Conservation (phyloP, 768 basidiomycete species). For the Megacollybia marginata region DNA sequence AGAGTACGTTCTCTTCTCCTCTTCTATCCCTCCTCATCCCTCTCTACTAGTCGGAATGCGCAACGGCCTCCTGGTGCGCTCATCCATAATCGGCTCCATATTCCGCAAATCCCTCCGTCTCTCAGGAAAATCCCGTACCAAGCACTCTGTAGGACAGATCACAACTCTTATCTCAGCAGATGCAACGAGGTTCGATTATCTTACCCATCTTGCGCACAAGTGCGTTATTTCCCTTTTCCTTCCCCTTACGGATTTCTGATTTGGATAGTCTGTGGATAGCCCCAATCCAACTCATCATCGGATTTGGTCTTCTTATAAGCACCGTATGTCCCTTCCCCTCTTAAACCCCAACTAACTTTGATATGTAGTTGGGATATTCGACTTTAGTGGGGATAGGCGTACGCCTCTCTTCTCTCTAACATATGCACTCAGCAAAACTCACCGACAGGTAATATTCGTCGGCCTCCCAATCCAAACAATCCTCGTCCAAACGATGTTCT, state of each 20-base stretch:
- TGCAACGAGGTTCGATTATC: conserved; percentile 44
- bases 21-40: not conserved
- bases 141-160: conserved; percentile 59
- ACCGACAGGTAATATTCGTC: conserved; percentile 4
- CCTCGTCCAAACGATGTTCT: conserved; percentile 45
- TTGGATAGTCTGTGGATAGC: conserved; percentile 44
- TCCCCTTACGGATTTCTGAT: not conserved
- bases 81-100: conserved; percentile 37
- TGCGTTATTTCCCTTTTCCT: not conserved
- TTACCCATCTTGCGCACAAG: conserved; percentile 22
- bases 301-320: conserved; percentile 52
- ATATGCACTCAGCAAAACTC: not conserved
- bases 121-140: conserved; percentile 48
- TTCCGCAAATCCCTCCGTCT: conserved; percentile 64
- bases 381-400: conserved; percentile 58
- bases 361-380: conserved; percentile 57
- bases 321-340: conserved; percentile 30
- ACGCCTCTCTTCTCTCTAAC: conserved; percentile 9
- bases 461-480: conserved; percentile 44
- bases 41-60: conserved; percentile 22
- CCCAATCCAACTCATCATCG: conserved; percentile 56
- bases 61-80: conserved; percentile 27
- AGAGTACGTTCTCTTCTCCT: conserved; percentile 11
- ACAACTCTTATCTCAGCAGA: conserved; percentile 68
- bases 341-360: too few relatives aligned